Percentiles rank a stretch among this genome's conserved stretches.
Evolutionary conservation across 1,284 basidiomycete species (phyloP).

Genomic region (Trametes pubescens): DNA sequence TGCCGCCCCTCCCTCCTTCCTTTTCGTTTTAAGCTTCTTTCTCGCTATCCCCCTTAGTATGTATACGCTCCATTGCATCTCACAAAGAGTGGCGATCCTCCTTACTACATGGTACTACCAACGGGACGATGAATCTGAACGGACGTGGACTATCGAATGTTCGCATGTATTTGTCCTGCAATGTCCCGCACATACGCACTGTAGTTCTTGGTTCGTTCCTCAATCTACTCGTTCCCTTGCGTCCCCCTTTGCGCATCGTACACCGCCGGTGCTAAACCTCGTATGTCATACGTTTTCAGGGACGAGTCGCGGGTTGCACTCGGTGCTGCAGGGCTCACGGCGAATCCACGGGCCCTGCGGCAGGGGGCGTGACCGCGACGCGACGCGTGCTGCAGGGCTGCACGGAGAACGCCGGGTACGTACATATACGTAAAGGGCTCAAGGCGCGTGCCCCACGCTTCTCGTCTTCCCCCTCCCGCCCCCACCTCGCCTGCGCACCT

Average conservation of each 20-base stretch:
- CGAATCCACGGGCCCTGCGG: background rate
- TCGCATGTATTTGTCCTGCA: slow-evolving; percentile 59
- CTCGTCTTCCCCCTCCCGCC: background rate
- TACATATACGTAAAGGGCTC: background rate
- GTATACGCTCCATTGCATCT: slow-evolving; percentile 26
- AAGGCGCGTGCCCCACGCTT: slow-evolving; percentile 3
- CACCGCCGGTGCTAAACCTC: too few relatives aligned
- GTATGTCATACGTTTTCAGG: too few relatives aligned
- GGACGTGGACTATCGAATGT: slow-evolving; percentile 72
- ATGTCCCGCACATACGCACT: slow-evolving; percentile 40
- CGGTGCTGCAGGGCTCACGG: background rate
- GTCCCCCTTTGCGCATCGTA: slow-evolving; percentile 7
- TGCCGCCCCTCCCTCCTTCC: background rate
- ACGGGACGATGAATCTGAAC: slow-evolving; percentile 62
- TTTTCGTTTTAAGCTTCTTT: slow-evolving; percentile 11
- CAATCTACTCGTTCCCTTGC: slow-evolving; percentile 14
- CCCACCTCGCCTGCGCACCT: slow-evolving; percentile 2
- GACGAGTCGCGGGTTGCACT: too few relatives aligned
- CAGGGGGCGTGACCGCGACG: slow-evolving; percentile 19
- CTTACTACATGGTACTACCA: slow-evolving; percentile 42
- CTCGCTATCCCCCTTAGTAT: slow-evolving; percentile 30
- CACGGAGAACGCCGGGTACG: slow-evolving; percentile 10
- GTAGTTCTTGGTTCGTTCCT: slow-evolving; percentile 41
- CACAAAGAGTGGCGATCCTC: slow-evolving; percentile 13
- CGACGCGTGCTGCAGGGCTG: slow-evolving; percentile 20